Base-by-base conservation (phyloP, 2,329 filamentous ascomycete genomes). In the Cryphonectria parasitica region DNA sequence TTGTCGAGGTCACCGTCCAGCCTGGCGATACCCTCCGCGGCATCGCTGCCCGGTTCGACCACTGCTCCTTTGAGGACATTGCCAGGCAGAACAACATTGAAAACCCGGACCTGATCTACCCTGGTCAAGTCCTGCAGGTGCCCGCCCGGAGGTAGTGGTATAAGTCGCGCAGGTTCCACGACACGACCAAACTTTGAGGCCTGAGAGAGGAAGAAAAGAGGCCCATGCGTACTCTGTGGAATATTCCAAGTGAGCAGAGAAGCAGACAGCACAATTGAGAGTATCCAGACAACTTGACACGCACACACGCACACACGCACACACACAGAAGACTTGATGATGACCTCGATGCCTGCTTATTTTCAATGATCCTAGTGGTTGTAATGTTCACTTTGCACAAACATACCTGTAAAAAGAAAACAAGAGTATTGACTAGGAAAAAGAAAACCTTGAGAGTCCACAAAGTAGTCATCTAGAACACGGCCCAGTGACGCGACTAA, bases 81-180 rank as follows among this genome's bases (percentile, higher is more conserved):
- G 81, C 80, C 13, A 75, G 79, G 28, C 76, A 75, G 45, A 83
- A 83, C 73, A 77, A 77, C 73, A 80, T 83, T 69, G 6, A 73
- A 68, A 83, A 83, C 74, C 80, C 81, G 7, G 81, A 83, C 60
- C 70, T 82, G 75, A 83, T 83, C 71, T 81, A 82, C 71, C 82
- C 82, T 0, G 82, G 82, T 1, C 82, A 83, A 75, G 77, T 76
- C 2, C 77, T 83, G 2, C 75, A 79, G 67, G 70, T 83, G 0
- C 81, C 82, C 11, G 76, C 77, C 6, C 6, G 81, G 61, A 43
- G 49, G 58, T 54, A 41, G 60, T 52, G 60, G 36, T 43, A 43
- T 1, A 13, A 39, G 36, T 25, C 34, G 58, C 34, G 58, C 34
- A 34, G 58, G 28, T 15, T 17, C 28, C 28, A 34, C 58, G 58